A percentile compares a stretch with the other conserved stretches of the same genome.
Evolutionary conservation across 2,329 filamentous ascomycete species (phyloP).

Genomic region (Aspergillus udagawae): DNA sequence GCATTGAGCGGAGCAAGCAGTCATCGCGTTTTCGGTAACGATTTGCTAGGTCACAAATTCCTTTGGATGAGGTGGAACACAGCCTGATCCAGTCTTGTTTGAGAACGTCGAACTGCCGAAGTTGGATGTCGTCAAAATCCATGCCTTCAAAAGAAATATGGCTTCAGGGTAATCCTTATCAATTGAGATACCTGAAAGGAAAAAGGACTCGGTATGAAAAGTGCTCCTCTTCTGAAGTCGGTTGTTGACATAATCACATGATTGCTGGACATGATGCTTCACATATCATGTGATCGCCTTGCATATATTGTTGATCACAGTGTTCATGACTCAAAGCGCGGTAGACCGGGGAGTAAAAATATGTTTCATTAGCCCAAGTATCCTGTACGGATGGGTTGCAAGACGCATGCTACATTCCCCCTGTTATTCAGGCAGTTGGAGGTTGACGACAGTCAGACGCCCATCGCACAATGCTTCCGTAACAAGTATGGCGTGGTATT

Average conservation of each 20-base stretch:
- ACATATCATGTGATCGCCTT: too few species aligned
- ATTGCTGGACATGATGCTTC: too few species aligned
- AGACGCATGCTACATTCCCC: too few species aligned
- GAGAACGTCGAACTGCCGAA: not conserved
- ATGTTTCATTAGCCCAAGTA: not conserved
- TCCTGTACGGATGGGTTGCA: not conserved
- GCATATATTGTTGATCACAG: too few species aligned
- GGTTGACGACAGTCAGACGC: not conserved
- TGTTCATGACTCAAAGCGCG: too few species aligned
- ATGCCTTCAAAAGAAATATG: not conserved
- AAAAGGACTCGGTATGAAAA: too few species aligned
- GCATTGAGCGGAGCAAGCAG: conserved; percentile 6
- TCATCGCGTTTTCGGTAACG: conserved; percentile 8
- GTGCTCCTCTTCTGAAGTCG: too few species aligned
- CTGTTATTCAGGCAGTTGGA: not conserved
- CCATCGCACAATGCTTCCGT: not conserved
- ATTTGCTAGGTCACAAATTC: conserved; percentile 8
- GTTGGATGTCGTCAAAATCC: conserved; percentile 5
- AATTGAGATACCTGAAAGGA: too few species aligned
- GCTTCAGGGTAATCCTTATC: too few species aligned
- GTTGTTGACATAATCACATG: too few species aligned
- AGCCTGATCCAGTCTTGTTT: conserved; percentile 3
- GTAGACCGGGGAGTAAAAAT: too few species aligned
- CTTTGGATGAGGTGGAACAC: not conserved
- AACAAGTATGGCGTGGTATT: not conserved